phyloP scores from a whole-genome alignment of 1,284 basidiomycete species.

The Psilocybe mexicana region DNA sequence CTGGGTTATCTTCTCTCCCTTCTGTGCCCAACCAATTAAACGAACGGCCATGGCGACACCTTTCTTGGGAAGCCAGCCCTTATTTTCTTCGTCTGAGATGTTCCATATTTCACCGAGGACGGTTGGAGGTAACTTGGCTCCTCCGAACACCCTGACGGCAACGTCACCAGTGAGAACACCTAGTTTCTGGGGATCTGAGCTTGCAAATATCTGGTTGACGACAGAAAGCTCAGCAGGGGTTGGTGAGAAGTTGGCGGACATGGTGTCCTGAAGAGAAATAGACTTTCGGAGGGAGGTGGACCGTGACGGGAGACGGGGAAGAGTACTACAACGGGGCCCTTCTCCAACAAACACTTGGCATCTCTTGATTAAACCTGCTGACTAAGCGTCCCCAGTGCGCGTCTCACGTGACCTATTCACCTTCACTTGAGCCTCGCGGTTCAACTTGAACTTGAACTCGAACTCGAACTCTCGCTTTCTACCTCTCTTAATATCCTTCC shows the following conservation, averaged over 20 bases:
- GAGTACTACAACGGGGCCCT: background rate
- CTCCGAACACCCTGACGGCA: conserved; percentile 79
- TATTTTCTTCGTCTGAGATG: conserved; percentile 90
- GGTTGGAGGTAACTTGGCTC: conserved; percentile 76
- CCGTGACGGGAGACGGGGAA: background rate
- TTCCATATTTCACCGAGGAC: conserved; percentile 93
- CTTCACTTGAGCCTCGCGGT: background rate
- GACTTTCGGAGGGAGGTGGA: conserved; percentile 6
- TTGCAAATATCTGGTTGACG: conserved; percentile 68
- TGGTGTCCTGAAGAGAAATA: conserved; percentile 31
- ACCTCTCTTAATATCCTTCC: conserved; percentile 11
- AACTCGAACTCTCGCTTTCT: conserved; percentile 12
- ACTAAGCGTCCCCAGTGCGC: conserved; percentile 10
- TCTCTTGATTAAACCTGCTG: conserved; percentile 8
- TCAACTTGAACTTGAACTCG: conserved; percentile 10
- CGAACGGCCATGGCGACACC: conserved; percentile 86
- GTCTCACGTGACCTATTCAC: conserved; percentile 11
- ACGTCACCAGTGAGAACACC: conserved; percentile 85
- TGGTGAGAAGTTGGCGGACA: conserved; percentile 65
- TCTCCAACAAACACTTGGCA: background rate
- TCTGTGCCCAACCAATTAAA: conserved; percentile 92
- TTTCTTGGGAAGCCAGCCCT: conserved; percentile 86
- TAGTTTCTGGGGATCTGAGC: conserved; percentile 73
- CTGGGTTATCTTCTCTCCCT: conserved; percentile 70
- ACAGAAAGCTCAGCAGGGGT: conserved; percentile 67